Evolutionary conservation across 2,329 filamentous ascomycete species (phyloP).

Genomic region (Trichoderma sp.): DNA sequence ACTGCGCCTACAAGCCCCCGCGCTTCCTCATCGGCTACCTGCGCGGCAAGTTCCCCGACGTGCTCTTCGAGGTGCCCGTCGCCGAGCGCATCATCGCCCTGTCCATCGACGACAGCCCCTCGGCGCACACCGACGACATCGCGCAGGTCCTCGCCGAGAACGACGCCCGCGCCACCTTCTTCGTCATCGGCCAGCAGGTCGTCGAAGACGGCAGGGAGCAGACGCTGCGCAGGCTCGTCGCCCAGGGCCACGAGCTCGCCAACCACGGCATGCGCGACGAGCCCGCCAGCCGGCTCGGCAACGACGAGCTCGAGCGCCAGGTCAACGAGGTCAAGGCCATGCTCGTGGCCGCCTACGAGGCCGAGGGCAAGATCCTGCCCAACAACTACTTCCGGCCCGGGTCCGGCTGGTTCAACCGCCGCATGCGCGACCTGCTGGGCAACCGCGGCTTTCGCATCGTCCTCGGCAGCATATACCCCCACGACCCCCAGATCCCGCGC

Average conservation of each 20-base stretch:
- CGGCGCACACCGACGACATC: conserved; percentile 70
- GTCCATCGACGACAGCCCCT: conserved; percentile 86
- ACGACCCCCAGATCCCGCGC: conserved; percentile 81
- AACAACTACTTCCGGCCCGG: conserved; percentile 79
- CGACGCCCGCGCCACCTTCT: conserved; percentile 78
- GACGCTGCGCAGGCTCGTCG: conserved; percentile 60
- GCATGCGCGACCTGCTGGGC: conserved; percentile 65
- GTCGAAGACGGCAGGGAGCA: conserved; percentile 50
- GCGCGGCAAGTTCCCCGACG: conserved; percentile 71
- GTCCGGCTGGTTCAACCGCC: conserved; percentile 75
- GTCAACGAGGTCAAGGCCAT: conserved; percentile 65
- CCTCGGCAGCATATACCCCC: conserved; percentile 84
- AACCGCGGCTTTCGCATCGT: conserved; percentile 70
- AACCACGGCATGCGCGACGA: conserved; percentile 93
- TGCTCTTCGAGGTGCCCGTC: conserved; percentile 70
- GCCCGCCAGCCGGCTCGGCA: conserved; percentile 64
- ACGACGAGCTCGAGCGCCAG: conserved; percentile 62
- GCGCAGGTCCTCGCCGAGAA: conserved; percentile 66
- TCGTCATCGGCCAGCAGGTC: conserved; percentile 82
- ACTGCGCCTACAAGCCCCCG: conserved; percentile 81
- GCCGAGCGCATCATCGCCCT: conserved; percentile 69
- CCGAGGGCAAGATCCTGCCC: conserved; percentile 48
- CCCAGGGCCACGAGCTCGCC: conserved; percentile 69
- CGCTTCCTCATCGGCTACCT: conserved; percentile 70
- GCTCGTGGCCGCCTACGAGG: conserved; percentile 60